These are phyloP conservation scores for Hypoxylon intermedium DNA, from an alignment of 495 filamentous ascomycete species.

Conservation along the genomic window DNA sequence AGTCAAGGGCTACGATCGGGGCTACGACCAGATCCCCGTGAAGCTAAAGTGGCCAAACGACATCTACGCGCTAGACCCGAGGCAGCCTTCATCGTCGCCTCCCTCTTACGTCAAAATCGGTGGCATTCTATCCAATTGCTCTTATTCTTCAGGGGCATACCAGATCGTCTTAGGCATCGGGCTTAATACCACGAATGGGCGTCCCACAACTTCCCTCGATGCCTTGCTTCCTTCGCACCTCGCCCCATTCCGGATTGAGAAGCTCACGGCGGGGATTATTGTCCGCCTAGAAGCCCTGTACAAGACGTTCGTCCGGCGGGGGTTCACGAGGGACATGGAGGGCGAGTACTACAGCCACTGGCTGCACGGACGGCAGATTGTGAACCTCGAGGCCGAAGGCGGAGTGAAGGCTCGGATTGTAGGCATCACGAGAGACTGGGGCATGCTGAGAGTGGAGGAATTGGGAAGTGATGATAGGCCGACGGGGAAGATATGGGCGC, in stretches of 20 bases:
- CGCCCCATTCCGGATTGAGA: constrained; percentile 74
- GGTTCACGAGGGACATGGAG: constrained; percentile 77
- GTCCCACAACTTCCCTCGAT: constrained; percentile 86
- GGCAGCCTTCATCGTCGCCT: constrained; percentile 56
- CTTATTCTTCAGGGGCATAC: constrained; percentile 77
- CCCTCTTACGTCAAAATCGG: constrained; percentile 86
- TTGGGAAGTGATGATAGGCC: constrained; percentile 70
- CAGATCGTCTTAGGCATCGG: constrained; percentile 90
- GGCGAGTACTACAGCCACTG: constrained; percentile 82
- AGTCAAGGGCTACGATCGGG: constrained; percentile 75
- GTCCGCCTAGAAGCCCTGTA: constrained; percentile 82
- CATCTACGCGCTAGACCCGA: constrained; percentile 83
- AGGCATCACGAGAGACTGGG: constrained; percentile 89
- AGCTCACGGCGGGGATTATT: constrained; percentile 82
- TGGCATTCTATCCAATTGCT: constrained; percentile 91
- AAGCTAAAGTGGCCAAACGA: constrained; percentile 99
- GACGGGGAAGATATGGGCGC: constrained; percentile 79
- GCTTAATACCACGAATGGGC: constrained; percentile 83
- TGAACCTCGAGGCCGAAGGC: constrained; percentile 85
- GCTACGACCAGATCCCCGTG: constrained; percentile 75
- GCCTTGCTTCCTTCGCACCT: constrained; percentile 65
- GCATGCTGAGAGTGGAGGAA: constrained; percentile 83
- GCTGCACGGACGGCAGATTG: constrained; percentile 90
- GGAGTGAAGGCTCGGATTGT: constrained; percentile 79
- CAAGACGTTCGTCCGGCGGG: constrained; percentile 70